Percentiles rank a stretch among this genome's conserved stretches.
Conservation (phyloP, 2,329 filamentous ascomycete species). For the Aspergillus aculeatinus region DNA sequence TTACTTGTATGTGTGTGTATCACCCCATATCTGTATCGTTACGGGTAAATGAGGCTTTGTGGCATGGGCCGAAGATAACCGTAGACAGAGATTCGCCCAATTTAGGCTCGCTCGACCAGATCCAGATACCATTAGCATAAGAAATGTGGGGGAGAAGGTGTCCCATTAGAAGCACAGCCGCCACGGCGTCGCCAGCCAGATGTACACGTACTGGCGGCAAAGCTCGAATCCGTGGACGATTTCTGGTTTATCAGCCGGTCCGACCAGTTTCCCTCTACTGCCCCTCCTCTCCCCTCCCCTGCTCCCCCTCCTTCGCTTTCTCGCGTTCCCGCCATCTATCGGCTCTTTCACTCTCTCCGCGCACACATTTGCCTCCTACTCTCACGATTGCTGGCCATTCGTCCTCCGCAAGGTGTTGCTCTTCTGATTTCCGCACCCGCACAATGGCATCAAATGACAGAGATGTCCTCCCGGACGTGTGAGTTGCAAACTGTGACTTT, state of each 20-base stretch:
- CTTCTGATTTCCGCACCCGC: conserved; percentile 36
- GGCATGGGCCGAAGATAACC: conserved; percentile 23
- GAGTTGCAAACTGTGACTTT: conserved; percentile 23
- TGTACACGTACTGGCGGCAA: conserved; percentile 29
- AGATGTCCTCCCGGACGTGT: conserved; percentile 48
- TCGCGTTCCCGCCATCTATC: conserved; percentile 18
- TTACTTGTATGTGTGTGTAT: background rate
- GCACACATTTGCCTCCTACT: conserved; percentile 15
- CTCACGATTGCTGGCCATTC: conserved; percentile 17
- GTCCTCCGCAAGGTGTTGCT: conserved; percentile 37
- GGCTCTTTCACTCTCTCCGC: conserved; percentile 14
- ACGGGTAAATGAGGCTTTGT: no score
- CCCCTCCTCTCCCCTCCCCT: conserved; percentile 18
- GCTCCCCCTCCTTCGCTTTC: conserved; percentile 19
- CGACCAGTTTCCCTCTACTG: conserved; percentile 19
- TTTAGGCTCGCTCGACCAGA: conserved; percentile 2
- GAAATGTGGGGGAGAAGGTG: conserved; percentile 37
- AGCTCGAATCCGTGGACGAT: conserved; percentile 25
- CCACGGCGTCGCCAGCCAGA: conserved; percentile 22
- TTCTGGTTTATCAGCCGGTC: conserved; percentile 29
- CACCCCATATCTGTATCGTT: background rate
- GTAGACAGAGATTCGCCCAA: conserved; percentile 12
- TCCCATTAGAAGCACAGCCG: conserved; percentile 15
- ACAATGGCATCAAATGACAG: conserved; percentile 46
- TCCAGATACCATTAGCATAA: background rate